Evolutionary conservation across 2,329 filamentous ascomycete species (phyloP).

Genomic region (Colletotrichum higginsianum): DNA sequence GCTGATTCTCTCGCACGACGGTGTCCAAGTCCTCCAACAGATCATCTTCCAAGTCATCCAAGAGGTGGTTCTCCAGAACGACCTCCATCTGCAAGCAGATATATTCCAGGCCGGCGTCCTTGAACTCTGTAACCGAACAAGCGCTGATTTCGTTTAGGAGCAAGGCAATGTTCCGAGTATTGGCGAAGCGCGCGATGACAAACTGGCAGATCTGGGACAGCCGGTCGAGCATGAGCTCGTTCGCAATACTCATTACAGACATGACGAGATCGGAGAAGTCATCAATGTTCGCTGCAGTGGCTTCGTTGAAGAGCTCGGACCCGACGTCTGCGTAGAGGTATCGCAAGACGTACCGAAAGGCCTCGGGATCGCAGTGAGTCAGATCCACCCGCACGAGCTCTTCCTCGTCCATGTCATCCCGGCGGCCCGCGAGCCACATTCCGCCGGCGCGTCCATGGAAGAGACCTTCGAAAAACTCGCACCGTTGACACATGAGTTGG

Average conservation of each 20-base stretch:
- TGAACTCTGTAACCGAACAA: conserved; percentile 87
- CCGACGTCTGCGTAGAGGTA: conserved; percentile 89
- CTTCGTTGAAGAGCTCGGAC: conserved; percentile 83
- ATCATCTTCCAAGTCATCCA: conserved; percentile 89
- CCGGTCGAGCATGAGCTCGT: conserved; percentile 95
- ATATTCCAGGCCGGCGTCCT: conserved; percentile 90
- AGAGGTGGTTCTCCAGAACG: conserved; percentile 89
- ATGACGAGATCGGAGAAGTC: conserved; percentile 91
- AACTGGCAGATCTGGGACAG: conserved; percentile 92
- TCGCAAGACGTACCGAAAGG: conserved; percentile 84
- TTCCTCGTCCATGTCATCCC: conserved; percentile 57
- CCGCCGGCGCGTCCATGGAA: conserved; percentile 91
- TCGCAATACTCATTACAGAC: conserved; percentile 90
- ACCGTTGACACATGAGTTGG: conserved; percentile 83
- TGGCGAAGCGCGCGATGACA: conserved; percentile 87
- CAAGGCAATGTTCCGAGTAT: conserved; percentile 86
- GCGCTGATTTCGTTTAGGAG: conserved; percentile 89
- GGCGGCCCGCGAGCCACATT: conserved; percentile 83
- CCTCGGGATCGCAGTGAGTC: conserved; percentile 80
- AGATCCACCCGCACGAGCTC: conserved; percentile 80
- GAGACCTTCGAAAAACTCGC: conserved; percentile 91
- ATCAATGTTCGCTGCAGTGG: conserved; percentile 80
- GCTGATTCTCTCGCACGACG: conserved; percentile 86
- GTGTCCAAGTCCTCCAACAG: conserved; percentile 85
- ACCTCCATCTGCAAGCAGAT: conserved; percentile 92